Conservation (phyloP, 176 grass and related monocot species). For the Paspalum notatum region DNA sequence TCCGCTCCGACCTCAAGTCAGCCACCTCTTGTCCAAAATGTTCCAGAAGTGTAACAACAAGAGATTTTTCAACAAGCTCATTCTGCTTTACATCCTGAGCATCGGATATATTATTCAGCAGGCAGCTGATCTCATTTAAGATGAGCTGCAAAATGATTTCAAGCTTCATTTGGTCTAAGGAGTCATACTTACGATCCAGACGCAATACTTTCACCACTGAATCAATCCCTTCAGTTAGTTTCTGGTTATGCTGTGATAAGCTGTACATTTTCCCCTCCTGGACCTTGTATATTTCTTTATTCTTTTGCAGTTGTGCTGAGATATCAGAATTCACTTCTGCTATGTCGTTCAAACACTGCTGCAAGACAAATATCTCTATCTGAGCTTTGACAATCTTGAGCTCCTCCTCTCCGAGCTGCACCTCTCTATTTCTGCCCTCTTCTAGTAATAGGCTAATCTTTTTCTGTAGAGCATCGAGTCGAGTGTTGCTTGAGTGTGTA, state of each 20-base stretch:
- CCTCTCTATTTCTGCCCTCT: conserved; percentile 53
- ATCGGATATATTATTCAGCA: conserved; percentile 62
- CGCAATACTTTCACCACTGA: conserved; percentile 60
- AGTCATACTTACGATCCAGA: conserved; percentile 73
- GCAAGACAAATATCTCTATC: conserved; percentile 77
- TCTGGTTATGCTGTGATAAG: conserved; percentile 63
- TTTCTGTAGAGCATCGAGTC: conserved; percentile 38
- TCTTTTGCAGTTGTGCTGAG: conserved; percentile 36
- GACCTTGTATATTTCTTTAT: conserved; percentile 54
- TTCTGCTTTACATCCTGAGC: conserved; percentile 79
- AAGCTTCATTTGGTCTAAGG: conserved; percentile 73
- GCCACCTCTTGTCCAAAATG: conserved; percentile 83
- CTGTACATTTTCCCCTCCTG: conserved; percentile 61
- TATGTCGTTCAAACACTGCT: conserved; percentile 55
- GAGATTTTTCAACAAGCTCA: conserved; percentile 84
- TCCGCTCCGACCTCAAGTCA: conserved; percentile 73
- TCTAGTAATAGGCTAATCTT: conserved; percentile 49
- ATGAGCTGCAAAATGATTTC: conserved; percentile 88
- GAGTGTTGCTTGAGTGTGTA: conserved; percentile 41
- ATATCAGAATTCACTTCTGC: conserved; percentile 39
- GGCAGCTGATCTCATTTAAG: conserved; percentile 70
- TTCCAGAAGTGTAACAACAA: conserved; percentile 82
- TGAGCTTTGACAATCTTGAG: conserved; percentile 66
- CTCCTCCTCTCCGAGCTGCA: conserved; percentile 72
- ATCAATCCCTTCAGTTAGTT: conserved; percentile 61